Conservation (phyloP, 139 green algal genomes). For the Micromonas pusilla region DNA sequence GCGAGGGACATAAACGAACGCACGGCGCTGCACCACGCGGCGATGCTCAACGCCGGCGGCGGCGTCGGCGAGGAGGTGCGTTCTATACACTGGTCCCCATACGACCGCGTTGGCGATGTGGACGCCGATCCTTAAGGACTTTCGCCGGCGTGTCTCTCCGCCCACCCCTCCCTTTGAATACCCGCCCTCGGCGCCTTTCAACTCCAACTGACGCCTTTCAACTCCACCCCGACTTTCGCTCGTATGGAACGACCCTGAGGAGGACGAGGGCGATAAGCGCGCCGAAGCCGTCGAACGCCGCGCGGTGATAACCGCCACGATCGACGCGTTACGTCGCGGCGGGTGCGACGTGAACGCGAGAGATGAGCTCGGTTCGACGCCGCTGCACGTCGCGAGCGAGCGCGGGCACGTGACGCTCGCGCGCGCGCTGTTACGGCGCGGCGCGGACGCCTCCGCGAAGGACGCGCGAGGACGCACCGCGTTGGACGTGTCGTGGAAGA, state of each 20-base stretch:
- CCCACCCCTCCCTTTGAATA: neutral
- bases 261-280: too few species aligned
- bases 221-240: too few species aligned
- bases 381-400: conserved; percentile 65
- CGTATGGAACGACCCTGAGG: too few species aligned
- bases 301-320: too few species aligned
- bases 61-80: too few species aligned
- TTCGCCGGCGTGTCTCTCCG: neutral
- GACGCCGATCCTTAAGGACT: too few species aligned
- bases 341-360: conserved; percentile 65
- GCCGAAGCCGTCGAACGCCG: too few species aligned
- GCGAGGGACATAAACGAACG: neutral
- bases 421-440: neutral
- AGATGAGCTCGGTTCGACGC: conserved; percentile 69
- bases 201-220: too few species aligned
- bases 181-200: neutral
- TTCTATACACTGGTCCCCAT: too few species aligned
- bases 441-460: neutral
- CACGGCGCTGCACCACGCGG: neutral
- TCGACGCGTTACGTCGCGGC: too few species aligned
- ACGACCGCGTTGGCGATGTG: too few species aligned
- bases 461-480: too few species aligned
- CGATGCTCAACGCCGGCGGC: neutral
- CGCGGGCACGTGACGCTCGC: neutral
- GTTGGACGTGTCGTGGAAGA: neutral